phyloP scores from a whole-genome alignment of 2,329 filamentous ascomycete genomes.

The Hypoxylon sp. region DNA sequence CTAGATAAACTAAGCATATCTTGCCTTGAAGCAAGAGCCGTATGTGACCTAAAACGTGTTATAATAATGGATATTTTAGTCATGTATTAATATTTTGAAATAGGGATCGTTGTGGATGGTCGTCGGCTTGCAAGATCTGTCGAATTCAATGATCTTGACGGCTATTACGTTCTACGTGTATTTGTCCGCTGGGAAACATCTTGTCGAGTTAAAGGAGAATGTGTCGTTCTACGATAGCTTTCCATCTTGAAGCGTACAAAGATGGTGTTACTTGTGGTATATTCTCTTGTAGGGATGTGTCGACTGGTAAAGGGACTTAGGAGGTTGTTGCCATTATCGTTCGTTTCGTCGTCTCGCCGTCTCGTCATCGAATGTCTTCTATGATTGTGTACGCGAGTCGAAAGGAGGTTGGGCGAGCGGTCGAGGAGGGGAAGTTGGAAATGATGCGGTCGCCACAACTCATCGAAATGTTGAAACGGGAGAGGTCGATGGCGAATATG shows the following conservation, averaged over 20 bases:
- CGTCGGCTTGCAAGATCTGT: constrained; percentile 7
- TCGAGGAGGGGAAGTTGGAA: constrained; percentile 5
- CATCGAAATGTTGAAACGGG: constrained; percentile 2
- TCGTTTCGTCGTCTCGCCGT: neutral
- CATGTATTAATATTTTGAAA: constrained; percentile 10
- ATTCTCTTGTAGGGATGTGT: constrained; percentile 6
- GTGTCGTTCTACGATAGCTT: neutral
- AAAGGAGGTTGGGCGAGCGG: neutral
- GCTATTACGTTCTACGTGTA: neutral
- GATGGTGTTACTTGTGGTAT: neutral
- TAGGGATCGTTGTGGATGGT: constrained; percentile 9
- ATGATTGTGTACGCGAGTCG: constrained; percentile 6
- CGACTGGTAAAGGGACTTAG: neutral
- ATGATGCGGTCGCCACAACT: constrained; percentile 9
- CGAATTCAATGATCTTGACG: neutral
- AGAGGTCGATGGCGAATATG: constrained; percentile 21
- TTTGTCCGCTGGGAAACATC: neutral
- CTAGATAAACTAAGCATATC: neutral
- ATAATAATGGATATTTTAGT: neutral
- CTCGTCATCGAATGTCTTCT: constrained; percentile 4
- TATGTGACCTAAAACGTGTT: neutral
- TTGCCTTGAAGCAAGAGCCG: neutral
- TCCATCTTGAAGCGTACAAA: neutral
- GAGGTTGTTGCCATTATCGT: neutral
- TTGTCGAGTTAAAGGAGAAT: neutral